These are phyloP conservation scores for Xerocomus brunneocitrinus DNA, from an alignment of 768 basidiomycete genomes.

Conservation along the genomic window DNA sequence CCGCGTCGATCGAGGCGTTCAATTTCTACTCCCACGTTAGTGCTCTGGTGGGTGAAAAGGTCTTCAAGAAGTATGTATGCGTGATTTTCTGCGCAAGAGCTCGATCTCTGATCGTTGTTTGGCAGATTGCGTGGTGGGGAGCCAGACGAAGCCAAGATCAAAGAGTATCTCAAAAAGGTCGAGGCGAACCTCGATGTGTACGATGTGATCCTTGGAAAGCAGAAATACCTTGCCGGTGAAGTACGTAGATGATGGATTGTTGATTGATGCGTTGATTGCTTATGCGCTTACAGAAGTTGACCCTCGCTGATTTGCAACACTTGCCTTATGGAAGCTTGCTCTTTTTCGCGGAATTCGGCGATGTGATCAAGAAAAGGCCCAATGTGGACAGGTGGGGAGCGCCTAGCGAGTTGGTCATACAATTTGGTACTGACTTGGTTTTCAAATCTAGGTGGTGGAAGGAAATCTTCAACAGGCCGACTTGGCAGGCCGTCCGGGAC, in stretches of 20 bases:
- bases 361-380: conserved; percentile 15
- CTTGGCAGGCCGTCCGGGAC: conserved; percentile 44
- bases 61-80: conserved; percentile 39
- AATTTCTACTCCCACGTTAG: conserved; percentile 48
- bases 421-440: background rate
- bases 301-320: conserved; percentile 21
- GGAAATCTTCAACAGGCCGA: conserved; percentile 37
- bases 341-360: background rate
- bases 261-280: background rate
- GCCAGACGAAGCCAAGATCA: background rate
- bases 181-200: conserved; percentile 31
- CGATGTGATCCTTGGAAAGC: conserved; percentile 32
- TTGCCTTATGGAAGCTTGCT: conserved; percentile 15
- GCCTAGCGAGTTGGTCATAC: background rate
- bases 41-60: conserved; percentile 40
- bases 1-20: conserved; percentile 44
- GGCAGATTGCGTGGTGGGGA: background rate
- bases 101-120: background rate
- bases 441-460: conserved; percentile 44
- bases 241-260: conserved; percentile 9
- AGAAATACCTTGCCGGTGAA: conserved; percentile 35
- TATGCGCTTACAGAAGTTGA: conserved; percentile 8
- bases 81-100: background rate
- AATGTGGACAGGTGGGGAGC: conserved; percentile 17
- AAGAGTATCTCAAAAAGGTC: conserved; percentile 17